phyloP scores from a whole-genome alignment of 2,329 filamentous ascomycete genomes.

The Trichophyton schoenleinii region DNA sequence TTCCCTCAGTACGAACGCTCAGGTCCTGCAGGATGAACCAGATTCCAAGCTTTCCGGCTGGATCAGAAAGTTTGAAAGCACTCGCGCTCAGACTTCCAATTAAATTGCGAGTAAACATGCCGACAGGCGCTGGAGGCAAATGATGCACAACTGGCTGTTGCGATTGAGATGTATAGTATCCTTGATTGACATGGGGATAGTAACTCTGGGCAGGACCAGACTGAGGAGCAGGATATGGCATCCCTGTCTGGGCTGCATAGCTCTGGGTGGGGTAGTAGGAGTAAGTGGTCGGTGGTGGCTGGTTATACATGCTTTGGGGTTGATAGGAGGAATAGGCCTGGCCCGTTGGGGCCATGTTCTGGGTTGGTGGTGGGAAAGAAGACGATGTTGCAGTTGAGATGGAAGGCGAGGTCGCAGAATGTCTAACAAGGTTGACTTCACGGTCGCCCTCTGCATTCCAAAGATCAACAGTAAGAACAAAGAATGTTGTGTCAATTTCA shows the following conservation, averaged over 20 bases:
- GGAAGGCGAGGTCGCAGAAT: conserved; percentile 55
- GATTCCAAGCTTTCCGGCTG: conserved; percentile 68
- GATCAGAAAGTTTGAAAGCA: conserved; percentile 70
- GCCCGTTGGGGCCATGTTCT: conserved; percentile 20
- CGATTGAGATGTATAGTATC: conserved; percentile 4
- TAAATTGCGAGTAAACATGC: conserved; percentile 89
- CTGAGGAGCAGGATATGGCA: conserved; percentile 18
- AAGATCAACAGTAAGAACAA: conserved; percentile 56
- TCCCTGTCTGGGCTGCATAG: conserved; percentile 17
- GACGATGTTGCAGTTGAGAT: conserved; percentile 71
- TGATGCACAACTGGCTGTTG: conserved; percentile 13
- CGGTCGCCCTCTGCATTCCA: conserved; percentile 49
- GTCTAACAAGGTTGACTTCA: conserved; percentile 58
- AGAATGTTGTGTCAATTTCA: conserved; percentile 56
- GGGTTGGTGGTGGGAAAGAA: conserved; percentile 51
- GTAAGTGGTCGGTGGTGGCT: conserved; percentile 10
- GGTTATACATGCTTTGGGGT: conserved; percentile 29
- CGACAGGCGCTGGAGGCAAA: conserved; percentile 43
- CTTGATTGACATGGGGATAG: conserved; percentile 7
- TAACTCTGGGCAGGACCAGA: conserved; percentile 14
- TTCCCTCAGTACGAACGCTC: conserved; percentile 83
- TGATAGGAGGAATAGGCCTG: conserved; percentile 23
- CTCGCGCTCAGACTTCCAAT: conserved; percentile 87
- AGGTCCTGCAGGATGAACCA: conserved; percentile 97
- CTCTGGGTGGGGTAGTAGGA: conserved; percentile 21